Percentiles rank a stretch among this genome's conserved stretches.
These are phyloP conservation scores for Aspergillus melleus DNA, from an alignment of 2,329 filamentous ascomycete species.

Conservation along the genomic window DNA sequence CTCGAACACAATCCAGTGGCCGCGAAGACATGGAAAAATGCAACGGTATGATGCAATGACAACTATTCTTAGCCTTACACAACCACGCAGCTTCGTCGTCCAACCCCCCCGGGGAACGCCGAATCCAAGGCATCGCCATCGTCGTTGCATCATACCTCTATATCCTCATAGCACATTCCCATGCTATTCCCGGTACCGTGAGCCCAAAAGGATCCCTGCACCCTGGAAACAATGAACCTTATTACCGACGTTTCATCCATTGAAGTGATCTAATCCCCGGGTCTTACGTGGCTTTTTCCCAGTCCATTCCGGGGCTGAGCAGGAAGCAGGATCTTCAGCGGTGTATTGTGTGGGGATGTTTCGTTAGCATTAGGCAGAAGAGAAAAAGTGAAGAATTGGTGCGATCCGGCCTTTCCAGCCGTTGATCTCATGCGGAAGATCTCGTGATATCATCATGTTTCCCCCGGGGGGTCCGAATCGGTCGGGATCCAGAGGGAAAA, in stretches of 20 bases:
- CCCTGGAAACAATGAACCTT: slow-evolving; percentile 5
- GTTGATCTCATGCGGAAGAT: not conserved
- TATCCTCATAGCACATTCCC: not conserved
- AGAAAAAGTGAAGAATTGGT: too few relatives aligned
- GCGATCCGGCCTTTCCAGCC: too few relatives aligned
- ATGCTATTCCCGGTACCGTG: not conserved
- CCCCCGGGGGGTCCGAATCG: too few relatives aligned
- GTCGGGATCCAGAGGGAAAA: too few relatives aligned
- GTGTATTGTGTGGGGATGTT: not conserved
- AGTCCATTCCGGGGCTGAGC: not conserved
- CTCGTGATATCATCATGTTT: slow-evolving; percentile 2
- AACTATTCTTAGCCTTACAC: not conserved
- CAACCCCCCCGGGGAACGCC: slow-evolving; percentile 1
- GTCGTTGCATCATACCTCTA: slow-evolving; percentile 19
- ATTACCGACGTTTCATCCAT: slow-evolving; percentile 3
- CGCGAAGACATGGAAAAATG: not conserved
- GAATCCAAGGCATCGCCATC: slow-evolving; percentile 2
- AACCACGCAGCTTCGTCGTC: not conserved
- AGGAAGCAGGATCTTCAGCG: not conserved
- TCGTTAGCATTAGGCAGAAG: too few relatives aligned
- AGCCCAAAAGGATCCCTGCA: not conserved
- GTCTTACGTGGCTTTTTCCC: not conserved
- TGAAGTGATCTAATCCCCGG: not conserved
- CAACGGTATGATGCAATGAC: slow-evolving; percentile 25
- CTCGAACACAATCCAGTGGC: not conserved